A percentile compares a stretch with the other conserved stretches of the same genome.
These are phyloP conservation scores for Fusarium heterosporum DNA, from an alignment of 2,329 filamentous ascomycete species.

Conservation along the genomic window DNA sequence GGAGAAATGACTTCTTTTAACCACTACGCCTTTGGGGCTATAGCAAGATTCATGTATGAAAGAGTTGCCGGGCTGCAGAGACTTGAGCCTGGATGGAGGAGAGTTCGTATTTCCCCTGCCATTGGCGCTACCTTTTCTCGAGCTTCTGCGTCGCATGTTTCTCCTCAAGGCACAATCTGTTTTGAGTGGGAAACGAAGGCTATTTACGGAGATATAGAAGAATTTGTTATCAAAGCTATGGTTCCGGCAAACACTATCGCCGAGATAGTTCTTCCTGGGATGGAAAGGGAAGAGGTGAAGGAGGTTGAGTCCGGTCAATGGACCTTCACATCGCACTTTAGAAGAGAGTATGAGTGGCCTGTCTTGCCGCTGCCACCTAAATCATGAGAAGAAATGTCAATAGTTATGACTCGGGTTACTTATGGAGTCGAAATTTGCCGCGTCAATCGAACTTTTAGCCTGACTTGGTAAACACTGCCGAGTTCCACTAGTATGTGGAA, in stretches of 20 bases:
- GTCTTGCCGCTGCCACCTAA: neutral
- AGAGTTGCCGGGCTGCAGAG: conserved; percentile 30
- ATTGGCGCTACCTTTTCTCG: conserved; percentile 14
- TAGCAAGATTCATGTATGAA: conserved; percentile 50
- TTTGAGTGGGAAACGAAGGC: neutral
- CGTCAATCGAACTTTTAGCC: no score
- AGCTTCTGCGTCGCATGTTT: conserved; percentile 15
- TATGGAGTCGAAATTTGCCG: no score
- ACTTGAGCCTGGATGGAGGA: conserved; percentile 37
- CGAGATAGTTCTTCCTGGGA: neutral
- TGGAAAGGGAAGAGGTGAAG: neutral
- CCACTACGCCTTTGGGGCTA: conserved; percentile 60
- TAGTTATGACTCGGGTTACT: no score
- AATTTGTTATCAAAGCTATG: neutral
- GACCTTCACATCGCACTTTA: conserved; percentile 2
- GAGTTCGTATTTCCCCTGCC: neutral
- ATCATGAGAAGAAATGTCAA: no score
- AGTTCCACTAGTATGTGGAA: no score
- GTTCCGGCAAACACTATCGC: neutral
- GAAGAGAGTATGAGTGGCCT: conserved; percentile 10
- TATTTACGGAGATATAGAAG: neutral
- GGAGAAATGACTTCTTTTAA: conserved; percentile 63
- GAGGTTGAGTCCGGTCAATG: conserved; percentile 6
- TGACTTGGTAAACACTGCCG: no score
- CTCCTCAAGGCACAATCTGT: conserved; percentile 8